Evolutionary conservation across 345 rosid genomes (phyloP).

Genomic region (Citrus australasica): DNA sequence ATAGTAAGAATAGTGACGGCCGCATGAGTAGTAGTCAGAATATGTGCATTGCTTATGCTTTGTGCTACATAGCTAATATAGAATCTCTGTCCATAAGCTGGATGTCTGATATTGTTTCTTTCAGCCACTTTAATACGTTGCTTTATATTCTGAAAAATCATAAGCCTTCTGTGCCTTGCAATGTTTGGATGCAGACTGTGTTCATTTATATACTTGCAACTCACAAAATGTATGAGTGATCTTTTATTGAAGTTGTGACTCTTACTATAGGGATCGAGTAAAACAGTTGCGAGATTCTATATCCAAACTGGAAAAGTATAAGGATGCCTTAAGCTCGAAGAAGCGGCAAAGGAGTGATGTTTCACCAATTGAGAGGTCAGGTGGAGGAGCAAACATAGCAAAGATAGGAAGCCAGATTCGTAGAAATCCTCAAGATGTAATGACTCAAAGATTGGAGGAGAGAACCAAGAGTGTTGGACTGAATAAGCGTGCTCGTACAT

Average conservation of each 20-base stretch:
- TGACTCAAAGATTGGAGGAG: slow-evolving; percentile 68
- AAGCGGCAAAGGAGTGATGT: slow-evolving; percentile 70
- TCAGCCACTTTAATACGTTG: not conserved
- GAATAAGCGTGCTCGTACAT: slow-evolving; percentile 71
- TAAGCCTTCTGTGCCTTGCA: not conserved
- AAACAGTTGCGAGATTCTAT: slow-evolving; percentile 63
- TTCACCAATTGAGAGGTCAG: slow-evolving; percentile 54
- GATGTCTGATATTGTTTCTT: not conserved
- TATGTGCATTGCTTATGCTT: slow-evolving; percentile 10
- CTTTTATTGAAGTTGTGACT: slow-evolving; percentile 19
- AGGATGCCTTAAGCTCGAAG: slow-evolving; percentile 64
- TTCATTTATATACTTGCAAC: not conserved
- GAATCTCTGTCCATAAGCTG: not conserved
- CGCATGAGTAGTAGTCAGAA: not conserved
- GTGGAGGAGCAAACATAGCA: slow-evolving; percentile 43
- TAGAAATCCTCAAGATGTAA: slow-evolving; percentile 52
- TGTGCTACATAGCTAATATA: not conserved
- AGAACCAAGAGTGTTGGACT: slow-evolving; percentile 67
- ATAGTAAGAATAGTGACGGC: not conserved
- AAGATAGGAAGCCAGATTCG: slow-evolving; percentile 66
- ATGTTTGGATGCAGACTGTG: not conserved
- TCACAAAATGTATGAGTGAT: not conserved
- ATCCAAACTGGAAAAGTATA: slow-evolving; percentile 64
- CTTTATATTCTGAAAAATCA: not conserved
- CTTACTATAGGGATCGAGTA: slow-evolving; percentile 61